Conservation (phyloP, 805 yeast genomes). For the Kluyveromyces lactis region DNA sequence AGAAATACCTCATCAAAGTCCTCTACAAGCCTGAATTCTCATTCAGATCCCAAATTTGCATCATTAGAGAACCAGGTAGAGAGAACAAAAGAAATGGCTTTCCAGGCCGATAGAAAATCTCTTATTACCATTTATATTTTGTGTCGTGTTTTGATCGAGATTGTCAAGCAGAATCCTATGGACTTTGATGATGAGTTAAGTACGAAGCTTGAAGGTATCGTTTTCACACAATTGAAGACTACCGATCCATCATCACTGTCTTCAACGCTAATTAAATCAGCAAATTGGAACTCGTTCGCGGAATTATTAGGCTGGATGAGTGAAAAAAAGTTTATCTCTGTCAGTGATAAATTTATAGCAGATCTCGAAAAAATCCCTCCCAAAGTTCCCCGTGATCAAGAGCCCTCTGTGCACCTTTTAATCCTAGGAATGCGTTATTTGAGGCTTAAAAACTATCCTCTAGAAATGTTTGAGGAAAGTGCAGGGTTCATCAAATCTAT, state of each 20-base stretch:
- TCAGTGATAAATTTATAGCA: slow-evolving; percentile 87
- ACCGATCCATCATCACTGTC: slow-evolving; percentile 72
- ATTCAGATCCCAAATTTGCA: slow-evolving; percentile 54
- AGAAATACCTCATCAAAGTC: slow-evolving; percentile 44
- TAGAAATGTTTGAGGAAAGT: slow-evolving; percentile 85
- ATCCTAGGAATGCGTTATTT: slow-evolving; percentile 90
- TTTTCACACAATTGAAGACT: slow-evolving; percentile 78
- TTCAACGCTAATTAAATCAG: slow-evolving; percentile 67
- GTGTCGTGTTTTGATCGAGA: slow-evolving; percentile 87
- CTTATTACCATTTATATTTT: slow-evolving; percentile 79
- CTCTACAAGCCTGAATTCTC: slow-evolving; percentile 16
- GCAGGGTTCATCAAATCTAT: slow-evolving; percentile 84
- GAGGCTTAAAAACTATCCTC: slow-evolving; percentile 70
- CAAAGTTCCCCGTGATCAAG: slow-evolving; percentile 39
- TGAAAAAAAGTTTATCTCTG: slow-evolving; percentile 70
- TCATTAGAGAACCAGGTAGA: slow-evolving; percentile 32
- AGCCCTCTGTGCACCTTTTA: slow-evolving; percentile 59
- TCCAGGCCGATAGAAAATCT: slow-evolving; percentile 81
- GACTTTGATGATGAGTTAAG: slow-evolving; percentile 70
- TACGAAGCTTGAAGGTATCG: slow-evolving; percentile 83
- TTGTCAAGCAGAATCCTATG: slow-evolving; percentile 78
- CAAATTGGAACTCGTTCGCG: slow-evolving; percentile 92
- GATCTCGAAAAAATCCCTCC: slow-evolving; percentile 79
- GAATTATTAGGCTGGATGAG: slow-evolving; percentile 88
- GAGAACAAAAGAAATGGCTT: slow-evolving; percentile 52